Percentiles rank a stretch among this genome's conserved stretches.
Conservation (phyloP, 2,329 filamentous ascomycete genomes). For the Phoma sp. region DNA sequence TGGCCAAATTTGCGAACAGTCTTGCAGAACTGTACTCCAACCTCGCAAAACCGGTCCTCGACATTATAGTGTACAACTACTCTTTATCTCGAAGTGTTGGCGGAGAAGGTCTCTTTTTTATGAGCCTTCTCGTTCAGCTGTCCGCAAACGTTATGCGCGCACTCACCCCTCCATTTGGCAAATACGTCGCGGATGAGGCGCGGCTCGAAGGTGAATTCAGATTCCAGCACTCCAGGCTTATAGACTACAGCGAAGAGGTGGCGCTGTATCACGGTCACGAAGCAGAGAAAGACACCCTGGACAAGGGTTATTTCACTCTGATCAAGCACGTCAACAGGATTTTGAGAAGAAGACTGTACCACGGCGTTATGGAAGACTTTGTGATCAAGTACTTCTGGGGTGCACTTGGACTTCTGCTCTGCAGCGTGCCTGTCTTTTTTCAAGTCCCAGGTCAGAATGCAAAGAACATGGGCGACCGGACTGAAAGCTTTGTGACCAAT, state of each 20-base stretch:
- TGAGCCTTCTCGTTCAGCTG: conserved; percentile 91
- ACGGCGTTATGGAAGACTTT: conserved; percentile 99
- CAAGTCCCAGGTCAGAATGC: conserved; percentile 72
- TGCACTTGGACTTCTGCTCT: conserved; percentile 86
- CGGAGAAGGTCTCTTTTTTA: conserved; percentile 92
- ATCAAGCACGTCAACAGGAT: conserved; percentile 99
- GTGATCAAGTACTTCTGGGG: conserved; percentile 99
- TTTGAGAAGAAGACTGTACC: conserved; percentile 85
- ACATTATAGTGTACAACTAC: conserved; percentile 97
- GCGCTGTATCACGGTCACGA: conserved; percentile 91
- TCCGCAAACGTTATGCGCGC: conserved; percentile 93
- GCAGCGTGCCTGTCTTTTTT: conserved; percentile 95
- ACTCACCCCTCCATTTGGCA: conserved; percentile 93
- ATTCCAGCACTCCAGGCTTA: conserved; percentile 91
- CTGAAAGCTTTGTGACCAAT: conserved; percentile 87
- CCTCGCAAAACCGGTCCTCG: conserved; percentile 88
- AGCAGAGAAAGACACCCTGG: conserved; percentile 92
- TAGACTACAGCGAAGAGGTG: conserved; percentile 95
- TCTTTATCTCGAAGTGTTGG: conserved; percentile 94
- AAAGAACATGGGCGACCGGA: conserved; percentile 70
- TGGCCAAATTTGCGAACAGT: conserved; percentile 94
- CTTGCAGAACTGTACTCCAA: conserved; percentile 96
- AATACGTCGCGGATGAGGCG: conserved; percentile 96
- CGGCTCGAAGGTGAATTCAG: conserved; percentile 93
- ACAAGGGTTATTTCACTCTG: conserved; percentile 98